Evolutionary conservation across 139 green algal genomes (phyloP).

Genomic region (Tetradesmus lagerheimii): DNA sequence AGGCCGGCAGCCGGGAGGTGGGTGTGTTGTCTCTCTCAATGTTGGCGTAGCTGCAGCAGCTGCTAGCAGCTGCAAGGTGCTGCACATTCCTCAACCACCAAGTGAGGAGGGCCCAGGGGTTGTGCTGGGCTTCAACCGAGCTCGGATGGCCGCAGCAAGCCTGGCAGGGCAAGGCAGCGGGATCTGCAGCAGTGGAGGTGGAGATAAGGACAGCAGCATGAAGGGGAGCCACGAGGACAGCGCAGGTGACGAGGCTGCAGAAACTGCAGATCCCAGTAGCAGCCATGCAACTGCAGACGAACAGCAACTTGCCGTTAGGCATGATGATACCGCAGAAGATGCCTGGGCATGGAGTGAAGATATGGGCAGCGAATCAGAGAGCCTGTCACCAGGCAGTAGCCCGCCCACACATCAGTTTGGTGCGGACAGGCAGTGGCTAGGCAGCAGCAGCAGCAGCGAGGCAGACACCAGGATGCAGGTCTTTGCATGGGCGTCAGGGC

Average conservation of each 20-base stretch:
- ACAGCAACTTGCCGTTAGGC: neutral
- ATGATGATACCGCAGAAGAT: too few relatives aligned
- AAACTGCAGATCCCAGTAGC: neutral
- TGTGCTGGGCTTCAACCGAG: neutral
- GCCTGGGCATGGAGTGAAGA: neutral
- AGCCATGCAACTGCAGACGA: neutral
- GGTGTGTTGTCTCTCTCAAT: neutral
- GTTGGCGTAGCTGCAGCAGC: neutral
- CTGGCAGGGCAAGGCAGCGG: neutral
- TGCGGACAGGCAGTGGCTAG: neutral
- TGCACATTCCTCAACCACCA: neutral
- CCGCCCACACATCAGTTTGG: neutral
- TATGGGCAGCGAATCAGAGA: neutral
- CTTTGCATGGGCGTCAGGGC: neutral
- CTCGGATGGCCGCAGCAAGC: too few relatives aligned
- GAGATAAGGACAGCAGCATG: too few relatives aligned
- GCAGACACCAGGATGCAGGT: neutral
- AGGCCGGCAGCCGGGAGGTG: neutral
- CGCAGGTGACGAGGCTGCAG: too few relatives aligned
- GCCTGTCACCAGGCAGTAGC: neutral
- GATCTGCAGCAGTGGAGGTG: neutral
- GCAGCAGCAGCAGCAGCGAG: neutral
- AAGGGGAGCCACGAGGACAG: too few relatives aligned
- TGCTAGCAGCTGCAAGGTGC: neutral
- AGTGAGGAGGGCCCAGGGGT: neutral